Percentiles rank a stretch among this genome's conserved stretches.
phyloP scores from a whole-genome alignment of 176 grass and related monocot genomes.

The Ampelocalamus luodianensis region DNA sequence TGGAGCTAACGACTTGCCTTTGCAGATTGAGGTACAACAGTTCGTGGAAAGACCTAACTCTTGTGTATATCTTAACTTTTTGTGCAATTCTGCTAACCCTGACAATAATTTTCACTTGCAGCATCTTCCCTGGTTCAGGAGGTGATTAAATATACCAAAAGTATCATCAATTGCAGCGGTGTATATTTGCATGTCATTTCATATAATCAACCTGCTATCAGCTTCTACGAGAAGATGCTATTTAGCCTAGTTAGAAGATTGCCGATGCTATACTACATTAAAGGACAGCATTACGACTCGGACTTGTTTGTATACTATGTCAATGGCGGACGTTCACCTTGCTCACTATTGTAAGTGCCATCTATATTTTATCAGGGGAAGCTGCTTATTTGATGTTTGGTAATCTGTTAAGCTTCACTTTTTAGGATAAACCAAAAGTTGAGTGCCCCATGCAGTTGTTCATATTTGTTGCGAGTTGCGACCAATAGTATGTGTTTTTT shows the following conservation, averaged over 20 bases:
- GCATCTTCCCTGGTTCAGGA: slow-evolving; percentile 83
- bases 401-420: slow-evolving; percentile 17
- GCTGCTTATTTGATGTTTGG: slow-evolving; percentile 11
- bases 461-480: not conserved
- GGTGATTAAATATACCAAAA: slow-evolving; percentile 91
- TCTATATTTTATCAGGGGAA: slow-evolving; percentile 3
- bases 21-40: slow-evolving; percentile 36
- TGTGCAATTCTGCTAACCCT: not conserved
- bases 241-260: slow-evolving; percentile 86
- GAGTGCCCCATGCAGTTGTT: slow-evolving; percentile 2
- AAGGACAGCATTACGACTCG: slow-evolving; percentile 86
- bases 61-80: slow-evolving; percentile 41
- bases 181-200: slow-evolving; percentile 99
- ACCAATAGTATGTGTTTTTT: slow-evolving; percentile 26
- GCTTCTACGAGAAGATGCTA: slow-evolving; percentile 95
- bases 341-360: slow-evolving; percentile 82
- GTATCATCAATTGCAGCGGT: slow-evolving; percentile 80
- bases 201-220: slow-evolving; percentile 89
- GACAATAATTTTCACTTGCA: slow-evolving; percentile 49
- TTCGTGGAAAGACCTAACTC: slow-evolving; percentile 30
- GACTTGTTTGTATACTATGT: slow-evolving; percentile 93
- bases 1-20: not conserved
- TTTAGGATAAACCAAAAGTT: slow-evolving; percentile 4
- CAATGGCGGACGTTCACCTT: slow-evolving; percentile 76
- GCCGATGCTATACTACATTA: slow-evolving; percentile 87